Conservation (phyloP, 2,329 filamentous ascomycete species). For the Alternaria incomplexa region DNA sequence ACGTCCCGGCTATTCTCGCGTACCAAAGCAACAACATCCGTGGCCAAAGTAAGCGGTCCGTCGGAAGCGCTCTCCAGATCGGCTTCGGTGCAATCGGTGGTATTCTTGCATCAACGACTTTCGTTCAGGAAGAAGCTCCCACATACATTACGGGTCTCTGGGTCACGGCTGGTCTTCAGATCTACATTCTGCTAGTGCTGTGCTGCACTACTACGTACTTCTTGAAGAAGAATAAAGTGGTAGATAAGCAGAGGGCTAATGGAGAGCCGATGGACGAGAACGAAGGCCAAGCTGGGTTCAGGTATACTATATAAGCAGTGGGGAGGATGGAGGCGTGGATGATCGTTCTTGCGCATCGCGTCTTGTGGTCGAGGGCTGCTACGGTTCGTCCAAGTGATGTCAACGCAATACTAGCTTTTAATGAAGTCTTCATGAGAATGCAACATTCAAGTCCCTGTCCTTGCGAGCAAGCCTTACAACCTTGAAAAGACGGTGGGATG, state of each 20-base stretch:
- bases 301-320: constrained; percentile 13
- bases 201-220: constrained; percentile 18
- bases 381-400: background rate
- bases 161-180: constrained; percentile 25
- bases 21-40: constrained; percentile 37
- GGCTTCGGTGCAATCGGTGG: constrained; percentile 36
- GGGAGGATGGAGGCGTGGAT: background rate
- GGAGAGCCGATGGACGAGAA: constrained; percentile 21
- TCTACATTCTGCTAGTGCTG: constrained; percentile 23
- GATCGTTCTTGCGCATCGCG: background rate
- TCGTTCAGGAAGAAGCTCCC: constrained; percentile 29
- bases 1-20: constrained; percentile 30
- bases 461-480: background rate
- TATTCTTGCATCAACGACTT: constrained; percentile 29
- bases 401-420: background rate
- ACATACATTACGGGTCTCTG: constrained; percentile 28
- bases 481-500: background rate
- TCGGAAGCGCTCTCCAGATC: constrained; percentile 30
- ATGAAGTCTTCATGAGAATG: background rate
- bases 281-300: constrained; percentile 28
- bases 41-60: constrained; percentile 27
- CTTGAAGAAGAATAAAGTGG: constrained; percentile 20
- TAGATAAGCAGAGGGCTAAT: constrained; percentile 14
- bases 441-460: background rate
- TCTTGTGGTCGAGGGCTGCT: background rate